Percentiles rank a stretch among this genome's conserved stretches.
Evolutionary conservation across 2,329 filamentous ascomycete genomes (phyloP).

Genomic region (Clarireedia monteithiana): DNA sequence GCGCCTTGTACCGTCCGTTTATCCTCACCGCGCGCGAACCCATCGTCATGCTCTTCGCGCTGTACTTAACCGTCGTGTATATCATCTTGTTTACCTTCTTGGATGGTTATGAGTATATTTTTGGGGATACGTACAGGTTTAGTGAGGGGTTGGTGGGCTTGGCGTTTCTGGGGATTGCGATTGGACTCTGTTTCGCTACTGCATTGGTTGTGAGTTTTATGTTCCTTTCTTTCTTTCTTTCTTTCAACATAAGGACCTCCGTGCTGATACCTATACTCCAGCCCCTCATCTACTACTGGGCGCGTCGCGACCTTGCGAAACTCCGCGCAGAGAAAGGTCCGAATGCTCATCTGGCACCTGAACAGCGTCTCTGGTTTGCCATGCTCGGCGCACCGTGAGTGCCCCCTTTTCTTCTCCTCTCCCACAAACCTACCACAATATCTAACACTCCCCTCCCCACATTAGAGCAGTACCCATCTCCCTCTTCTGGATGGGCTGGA

Average conservation of each 20-base stretch:
- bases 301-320: constrained; percentile 11
- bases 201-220: neutral
- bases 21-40: constrained; percentile 55
- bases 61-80: constrained; percentile 72
- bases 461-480: constrained; percentile 46
- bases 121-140: constrained; percentile 64
- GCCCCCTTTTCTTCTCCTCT: neutral
- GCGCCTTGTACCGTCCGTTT: constrained; percentile 36
- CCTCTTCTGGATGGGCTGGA: constrained; percentile 65
- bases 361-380: constrained; percentile 54
- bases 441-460: neutral
- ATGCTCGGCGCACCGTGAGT: constrained; percentile 51
- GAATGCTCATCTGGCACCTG: constrained; percentile 38
- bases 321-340: constrained; percentile 5
- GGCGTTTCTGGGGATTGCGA: constrained; percentile 59
- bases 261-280: constrained; percentile 18
- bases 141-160: constrained; percentile 62
- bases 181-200: constrained; percentile 48
- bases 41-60: constrained; percentile 58
- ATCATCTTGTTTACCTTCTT: constrained; percentile 77
- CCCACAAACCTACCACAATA: neutral
- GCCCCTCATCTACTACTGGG: constrained; percentile 30
- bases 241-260: neutral
- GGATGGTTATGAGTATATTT: constrained; percentile 76
- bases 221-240: neutral